Evolutionary conservation across 345 rosid genomes (phyloP).

Genomic region (Noccaea bulbosa): DNA sequence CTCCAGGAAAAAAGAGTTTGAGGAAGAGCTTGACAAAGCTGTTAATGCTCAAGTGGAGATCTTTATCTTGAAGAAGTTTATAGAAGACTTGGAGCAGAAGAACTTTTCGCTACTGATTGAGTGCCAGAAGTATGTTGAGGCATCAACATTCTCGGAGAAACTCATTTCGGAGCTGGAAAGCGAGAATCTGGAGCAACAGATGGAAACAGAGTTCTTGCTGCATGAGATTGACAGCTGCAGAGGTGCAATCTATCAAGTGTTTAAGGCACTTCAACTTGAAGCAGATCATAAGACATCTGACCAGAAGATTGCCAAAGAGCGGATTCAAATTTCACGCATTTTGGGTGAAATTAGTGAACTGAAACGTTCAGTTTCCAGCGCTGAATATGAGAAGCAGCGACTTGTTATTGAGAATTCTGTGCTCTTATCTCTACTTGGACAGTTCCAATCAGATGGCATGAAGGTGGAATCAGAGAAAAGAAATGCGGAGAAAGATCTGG

Average conservation of each 20-base stretch:
- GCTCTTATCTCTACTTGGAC: slow-evolving; percentile 60
- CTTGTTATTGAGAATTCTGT: slow-evolving; percentile 78
- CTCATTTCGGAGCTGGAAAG: slow-evolving; percentile 70
- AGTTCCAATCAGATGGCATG: slow-evolving; percentile 56
- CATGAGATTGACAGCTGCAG: slow-evolving; percentile 70
- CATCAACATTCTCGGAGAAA: slow-evolving; percentile 71
- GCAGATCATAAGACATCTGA: slow-evolving; percentile 41
- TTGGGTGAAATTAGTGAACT: slow-evolving; percentile 59
- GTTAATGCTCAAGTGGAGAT: slow-evolving; percentile 82
- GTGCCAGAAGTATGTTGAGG: slow-evolving; percentile 72
- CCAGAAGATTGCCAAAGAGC: slow-evolving; percentile 47
- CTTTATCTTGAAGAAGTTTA: slow-evolving; percentile 73
- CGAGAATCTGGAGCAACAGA: slow-evolving; percentile 81
- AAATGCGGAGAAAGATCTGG: slow-evolving; percentile 53
- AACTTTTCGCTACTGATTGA: slow-evolving; percentile 69
- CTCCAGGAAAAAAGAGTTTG: slow-evolving; percentile 76
- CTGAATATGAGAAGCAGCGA: slow-evolving; percentile 65
- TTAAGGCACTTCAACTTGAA: slow-evolving; percentile 69
- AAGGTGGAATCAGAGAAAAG: slow-evolving; percentile 59
- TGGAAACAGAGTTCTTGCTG: slow-evolving; percentile 67
- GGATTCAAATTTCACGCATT: slow-evolving; percentile 56
- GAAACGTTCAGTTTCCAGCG: slow-evolving; percentile 54
- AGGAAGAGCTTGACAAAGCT: slow-evolving; percentile 87
- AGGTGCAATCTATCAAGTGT: slow-evolving; percentile 61
- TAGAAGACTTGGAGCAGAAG: slow-evolving; percentile 77